These are phyloP conservation scores for Nadsonia fulvescens DNA, from an alignment of 805 yeast species.

Conservation along the genomic window DNA sequence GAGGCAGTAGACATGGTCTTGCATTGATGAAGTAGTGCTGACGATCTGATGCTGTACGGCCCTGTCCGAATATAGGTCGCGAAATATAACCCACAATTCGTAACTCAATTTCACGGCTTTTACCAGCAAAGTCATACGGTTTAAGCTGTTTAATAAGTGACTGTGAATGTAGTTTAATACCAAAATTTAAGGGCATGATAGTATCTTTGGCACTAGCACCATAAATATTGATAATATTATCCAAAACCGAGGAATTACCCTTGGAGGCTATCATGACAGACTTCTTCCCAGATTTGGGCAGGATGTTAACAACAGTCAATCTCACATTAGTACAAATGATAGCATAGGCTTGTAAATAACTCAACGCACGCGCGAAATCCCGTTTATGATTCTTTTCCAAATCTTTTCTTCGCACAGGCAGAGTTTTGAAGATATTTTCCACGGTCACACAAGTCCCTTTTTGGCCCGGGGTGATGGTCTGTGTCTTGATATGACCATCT, in stretches of 20 bases:
- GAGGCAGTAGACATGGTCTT: conserved; percentile 50
- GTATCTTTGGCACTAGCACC: conserved; percentile 52
- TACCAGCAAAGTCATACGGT: conserved; percentile 11
- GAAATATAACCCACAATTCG: conserved; percentile 48
- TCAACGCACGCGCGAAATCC: conserved; percentile 55
- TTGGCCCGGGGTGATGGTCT: conserved; percentile 29
- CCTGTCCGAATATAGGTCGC: conserved; percentile 60
- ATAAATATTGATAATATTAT: conserved; percentile 47
- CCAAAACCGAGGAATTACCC: conserved; percentile 28
- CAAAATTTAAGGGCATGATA: conserved; percentile 30
- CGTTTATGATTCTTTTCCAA: conserved; percentile 46
- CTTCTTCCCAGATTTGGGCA: conserved; percentile 30
- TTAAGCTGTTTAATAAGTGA: conserved; percentile 8
- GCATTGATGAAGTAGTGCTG: conserved; percentile 59
- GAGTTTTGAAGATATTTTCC: conserved; percentile 37
- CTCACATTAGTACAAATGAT: conserved; percentile 40
- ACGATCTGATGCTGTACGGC: conserved; percentile 52
- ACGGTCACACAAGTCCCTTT: conserved; percentile 55
- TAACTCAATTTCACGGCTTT: conserved; percentile 14
- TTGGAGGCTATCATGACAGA: conserved; percentile 39
- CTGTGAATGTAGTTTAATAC: conserved; percentile 5
- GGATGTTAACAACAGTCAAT: conserved; percentile 36
- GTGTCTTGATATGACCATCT: conserved; percentile 30
- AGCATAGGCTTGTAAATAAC: conserved; percentile 48
- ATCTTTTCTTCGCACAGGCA: conserved; percentile 75